These are phyloP conservation scores for Ampelocalamus luodianensis DNA, from an alignment of 176 grass and related monocot genomes.

Conservation along the genomic window DNA sequence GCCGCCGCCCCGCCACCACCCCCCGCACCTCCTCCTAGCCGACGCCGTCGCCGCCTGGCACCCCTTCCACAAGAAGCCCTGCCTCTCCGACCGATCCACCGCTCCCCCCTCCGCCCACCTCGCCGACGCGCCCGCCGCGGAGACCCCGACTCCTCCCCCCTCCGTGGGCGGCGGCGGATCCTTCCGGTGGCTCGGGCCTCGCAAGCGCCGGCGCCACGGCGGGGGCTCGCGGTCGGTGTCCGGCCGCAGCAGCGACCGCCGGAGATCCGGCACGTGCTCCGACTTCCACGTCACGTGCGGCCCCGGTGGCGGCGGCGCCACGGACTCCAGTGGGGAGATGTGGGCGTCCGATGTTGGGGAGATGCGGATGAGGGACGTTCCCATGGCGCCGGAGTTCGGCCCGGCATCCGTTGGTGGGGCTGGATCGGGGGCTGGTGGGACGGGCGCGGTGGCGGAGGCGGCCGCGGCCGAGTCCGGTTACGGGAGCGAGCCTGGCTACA, in stretches of 20 bases:
- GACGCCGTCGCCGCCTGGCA: slow-evolving; percentile 52
- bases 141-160: slow-evolving; percentile 47
- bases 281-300: slow-evolving; percentile 70
- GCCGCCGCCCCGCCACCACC: slow-evolving; percentile 49
- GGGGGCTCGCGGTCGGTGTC: slow-evolving; percentile 70
- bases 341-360: slow-evolving; percentile 86
- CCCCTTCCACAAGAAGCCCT: slow-evolving; percentile 76
- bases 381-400: slow-evolving; percentile 54
- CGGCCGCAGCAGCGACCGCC: slow-evolving; percentile 78
- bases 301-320: slow-evolving; percentile 62
- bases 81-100: slow-evolving; percentile 71
- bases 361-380: slow-evolving; percentile 67
- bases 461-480: slow-evolving; percentile 68
- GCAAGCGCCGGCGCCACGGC: slow-evolving; percentile 69
- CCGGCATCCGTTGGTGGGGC: slow-evolving; percentile 33
- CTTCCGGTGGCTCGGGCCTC: slow-evolving; percentile 60
- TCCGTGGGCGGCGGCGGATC: slow-evolving; percentile 56
- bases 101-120: slow-evolving; percentile 51
- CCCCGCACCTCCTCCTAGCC: slow-evolving; percentile 47
- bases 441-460: slow-evolving; percentile 39
- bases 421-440: slow-evolving; percentile 33
- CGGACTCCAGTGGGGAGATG: slow-evolving; percentile 83
- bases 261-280: slow-evolving; percentile 80
- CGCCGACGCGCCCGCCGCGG: slow-evolving; percentile 36
- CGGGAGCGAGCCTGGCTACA: slow-evolving; percentile 77